These are phyloP conservation scores for Jamesozyma spencerorum DNA, from an alignment of 805 yeast genomes.

Conservation along the genomic window DNA sequence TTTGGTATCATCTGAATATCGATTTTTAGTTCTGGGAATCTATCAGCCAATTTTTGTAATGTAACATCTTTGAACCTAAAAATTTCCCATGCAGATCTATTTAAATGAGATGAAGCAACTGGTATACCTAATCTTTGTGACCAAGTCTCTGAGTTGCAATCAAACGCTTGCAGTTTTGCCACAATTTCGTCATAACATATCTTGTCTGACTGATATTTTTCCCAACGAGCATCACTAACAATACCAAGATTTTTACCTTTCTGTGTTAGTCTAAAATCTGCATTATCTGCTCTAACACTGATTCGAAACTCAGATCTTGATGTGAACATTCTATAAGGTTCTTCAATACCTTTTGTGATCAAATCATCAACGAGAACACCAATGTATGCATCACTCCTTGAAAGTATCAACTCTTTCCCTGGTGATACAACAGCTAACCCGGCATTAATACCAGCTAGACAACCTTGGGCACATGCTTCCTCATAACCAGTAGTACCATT, in stretches of 20 bases:
- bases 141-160: conserved; percentile 59
- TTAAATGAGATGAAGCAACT: conserved; percentile 45
- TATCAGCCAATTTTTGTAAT: conserved; percentile 19
- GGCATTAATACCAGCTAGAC: conserved; percentile 92
- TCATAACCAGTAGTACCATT: conserved; percentile 99
- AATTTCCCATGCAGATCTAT: conserved; percentile 62
- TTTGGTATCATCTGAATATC: conserved; percentile 27
- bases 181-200: conserved; percentile 36
- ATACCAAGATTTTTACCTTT: conserved; percentile 60
- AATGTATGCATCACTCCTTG: conserved; percentile 76
- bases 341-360: conserved; percentile 90
- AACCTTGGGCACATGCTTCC: conserved; percentile 97
- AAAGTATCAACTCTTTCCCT: conserved; percentile 37
- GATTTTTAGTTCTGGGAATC: conserved; percentile 32
- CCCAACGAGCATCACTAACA: conserved; percentile 52
- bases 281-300: conserved; percentile 87
- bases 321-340: conserved; percentile 97
- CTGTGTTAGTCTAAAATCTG: conserved; percentile 74
- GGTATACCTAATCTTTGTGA: conserved; percentile 36
- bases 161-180: conserved; percentile 36
- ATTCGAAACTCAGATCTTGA: conserved; percentile 91
- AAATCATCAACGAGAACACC: conserved; percentile 93
- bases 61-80: conserved; percentile 45
- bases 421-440: conserved; percentile 43
- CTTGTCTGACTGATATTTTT: conserved; percentile 37